Conservation (phyloP, 345 rosid species). For the Bruguiera gymnorhiza region DNA sequence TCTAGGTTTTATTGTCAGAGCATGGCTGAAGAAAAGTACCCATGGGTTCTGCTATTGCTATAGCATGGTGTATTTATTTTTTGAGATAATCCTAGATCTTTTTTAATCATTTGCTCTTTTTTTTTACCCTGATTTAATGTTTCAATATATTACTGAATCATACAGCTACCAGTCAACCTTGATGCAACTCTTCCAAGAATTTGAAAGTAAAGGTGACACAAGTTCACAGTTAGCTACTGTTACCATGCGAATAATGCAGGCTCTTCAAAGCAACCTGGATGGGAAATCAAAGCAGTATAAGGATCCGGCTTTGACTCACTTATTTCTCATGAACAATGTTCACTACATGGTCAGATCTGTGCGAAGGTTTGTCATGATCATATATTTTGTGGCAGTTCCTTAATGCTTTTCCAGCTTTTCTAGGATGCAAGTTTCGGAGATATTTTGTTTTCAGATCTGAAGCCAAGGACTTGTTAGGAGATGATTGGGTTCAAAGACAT, state of each 20-base stretch:
- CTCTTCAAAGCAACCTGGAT: slow-evolving; percentile 96
- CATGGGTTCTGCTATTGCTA: too few relatives aligned
- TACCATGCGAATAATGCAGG: slow-evolving; percentile 96
- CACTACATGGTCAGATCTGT: slow-evolving; percentile 99
- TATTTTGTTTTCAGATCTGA: slow-evolving; percentile 62
- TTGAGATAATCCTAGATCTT: background rate
- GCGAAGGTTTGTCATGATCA: slow-evolving; percentile 60
- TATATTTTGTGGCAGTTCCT: slow-evolving; percentile 1
- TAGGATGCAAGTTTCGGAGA: slow-evolving; percentile 1
- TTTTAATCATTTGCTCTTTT: background rate
- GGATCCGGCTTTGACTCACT: slow-evolving; percentile 84
- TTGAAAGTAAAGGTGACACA: slow-evolving; percentile 60
- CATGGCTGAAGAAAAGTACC: background rate
- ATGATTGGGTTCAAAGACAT: slow-evolving; percentile 98
- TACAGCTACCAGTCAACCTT: slow-evolving; percentile 90
- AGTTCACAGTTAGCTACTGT: slow-evolving; percentile 76
- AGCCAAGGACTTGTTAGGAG: slow-evolving; percentile 97
- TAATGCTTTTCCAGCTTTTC: slow-evolving; percentile 1
- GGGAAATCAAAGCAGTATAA: slow-evolving; percentile 94
- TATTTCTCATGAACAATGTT: slow-evolving; percentile 96
- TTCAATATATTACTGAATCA: slow-evolving; percentile 10
- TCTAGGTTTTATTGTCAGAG: background rate
- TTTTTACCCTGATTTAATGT: background rate
- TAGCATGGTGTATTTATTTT: too few relatives aligned
- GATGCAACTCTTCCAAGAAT: slow-evolving; percentile 97